Evolutionary conservation across 1,284 basidiomycete species (phyloP).

Genomic region (Sporisorium exsertum): DNA sequence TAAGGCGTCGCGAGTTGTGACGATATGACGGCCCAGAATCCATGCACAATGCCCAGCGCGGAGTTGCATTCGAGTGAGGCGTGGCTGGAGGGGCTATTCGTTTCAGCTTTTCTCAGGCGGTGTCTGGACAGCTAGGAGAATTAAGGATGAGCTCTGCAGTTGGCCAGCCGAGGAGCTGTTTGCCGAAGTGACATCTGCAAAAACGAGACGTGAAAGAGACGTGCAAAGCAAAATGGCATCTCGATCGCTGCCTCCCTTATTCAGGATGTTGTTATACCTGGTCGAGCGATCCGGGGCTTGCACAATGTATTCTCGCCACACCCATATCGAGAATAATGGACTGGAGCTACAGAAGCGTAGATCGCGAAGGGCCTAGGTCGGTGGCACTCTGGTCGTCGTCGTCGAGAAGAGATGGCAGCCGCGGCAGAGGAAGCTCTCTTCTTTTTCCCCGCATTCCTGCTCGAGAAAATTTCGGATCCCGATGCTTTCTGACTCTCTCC

Average conservation of each 20-base stretch:
- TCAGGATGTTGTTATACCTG: too few relatives aligned
- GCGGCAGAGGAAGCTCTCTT: slow-evolving; percentile 8
- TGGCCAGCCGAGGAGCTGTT: not conserved
- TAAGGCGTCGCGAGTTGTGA: not conserved
- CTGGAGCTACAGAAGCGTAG: not conserved
- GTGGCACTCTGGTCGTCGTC: not conserved
- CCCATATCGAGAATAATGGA: not conserved
- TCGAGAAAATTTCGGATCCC: not conserved
- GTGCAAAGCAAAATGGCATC: not conserved
- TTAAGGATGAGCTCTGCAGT: not conserved
- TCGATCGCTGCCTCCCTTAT: not conserved
- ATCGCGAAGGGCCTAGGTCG: not conserved
- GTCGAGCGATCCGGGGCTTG: too few relatives aligned
- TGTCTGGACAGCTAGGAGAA: not conserved
- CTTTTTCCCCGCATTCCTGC: slow-evolving; percentile 30
- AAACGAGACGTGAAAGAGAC: not conserved
- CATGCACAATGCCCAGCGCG: not conserved
- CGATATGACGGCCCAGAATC: not conserved
- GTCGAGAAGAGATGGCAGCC: slow-evolving; percentile 5
- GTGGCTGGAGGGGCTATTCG: slow-evolving; percentile 5
- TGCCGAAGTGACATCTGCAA: not conserved
- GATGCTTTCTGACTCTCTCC: not conserved
- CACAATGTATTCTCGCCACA: too few relatives aligned
- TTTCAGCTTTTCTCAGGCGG: not conserved
- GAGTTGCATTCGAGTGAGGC: not conserved